These are phyloP conservation scores for Fusarium nurragi DNA, from an alignment of 2,329 filamentous ascomycete genomes.

Conservation along the genomic window DNA sequence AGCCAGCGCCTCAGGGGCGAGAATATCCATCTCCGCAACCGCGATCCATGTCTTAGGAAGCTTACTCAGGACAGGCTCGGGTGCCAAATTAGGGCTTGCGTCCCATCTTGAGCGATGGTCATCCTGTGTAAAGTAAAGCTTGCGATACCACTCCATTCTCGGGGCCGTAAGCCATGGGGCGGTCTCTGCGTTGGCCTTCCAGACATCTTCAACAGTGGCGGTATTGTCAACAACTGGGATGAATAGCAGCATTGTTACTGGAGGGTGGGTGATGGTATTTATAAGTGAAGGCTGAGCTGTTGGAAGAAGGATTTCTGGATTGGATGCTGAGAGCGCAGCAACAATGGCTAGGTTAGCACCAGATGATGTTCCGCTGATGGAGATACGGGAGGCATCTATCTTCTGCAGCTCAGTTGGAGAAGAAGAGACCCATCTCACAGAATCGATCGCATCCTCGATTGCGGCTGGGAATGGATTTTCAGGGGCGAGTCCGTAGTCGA, in stretches of 20 bases:
- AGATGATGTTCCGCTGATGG: conserved; percentile 48
- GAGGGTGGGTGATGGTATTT: conserved; percentile 5
- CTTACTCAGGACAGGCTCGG: conserved; percentile 36
- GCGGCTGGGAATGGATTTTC: conserved; percentile 50
- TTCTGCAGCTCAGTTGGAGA: conserved; percentile 27
- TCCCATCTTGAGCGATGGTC: conserved; percentile 44
- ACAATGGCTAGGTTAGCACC: conserved; percentile 41
- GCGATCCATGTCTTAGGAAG: conserved; percentile 48
- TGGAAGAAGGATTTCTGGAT: conserved; percentile 19
- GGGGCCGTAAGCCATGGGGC: conserved; percentile 48
- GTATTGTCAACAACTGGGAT: conserved; percentile 51
- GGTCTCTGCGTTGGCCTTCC: conserved; percentile 42
- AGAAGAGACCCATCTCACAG: conserved; percentile 45
- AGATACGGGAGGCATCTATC: conserved; percentile 43
- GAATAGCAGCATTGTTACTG: conserved; percentile 37
- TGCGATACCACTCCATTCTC: conserved; percentile 51
- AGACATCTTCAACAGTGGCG: conserved; percentile 41
- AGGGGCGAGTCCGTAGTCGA: conserved; percentile 51
- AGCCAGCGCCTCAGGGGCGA: conserved; percentile 46
- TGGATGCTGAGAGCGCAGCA: conserved; percentile 35
- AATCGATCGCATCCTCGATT: conserved; percentile 48
- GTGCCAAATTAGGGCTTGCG: conserved; percentile 47
- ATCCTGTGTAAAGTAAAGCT: conserved; percentile 46
- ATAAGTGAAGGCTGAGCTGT: conserved; percentile 32
- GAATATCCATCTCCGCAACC: conserved; percentile 47